Conservation (phyloP, 495 filamentous ascomycete genomes). For the Tuber indicum region DNA sequence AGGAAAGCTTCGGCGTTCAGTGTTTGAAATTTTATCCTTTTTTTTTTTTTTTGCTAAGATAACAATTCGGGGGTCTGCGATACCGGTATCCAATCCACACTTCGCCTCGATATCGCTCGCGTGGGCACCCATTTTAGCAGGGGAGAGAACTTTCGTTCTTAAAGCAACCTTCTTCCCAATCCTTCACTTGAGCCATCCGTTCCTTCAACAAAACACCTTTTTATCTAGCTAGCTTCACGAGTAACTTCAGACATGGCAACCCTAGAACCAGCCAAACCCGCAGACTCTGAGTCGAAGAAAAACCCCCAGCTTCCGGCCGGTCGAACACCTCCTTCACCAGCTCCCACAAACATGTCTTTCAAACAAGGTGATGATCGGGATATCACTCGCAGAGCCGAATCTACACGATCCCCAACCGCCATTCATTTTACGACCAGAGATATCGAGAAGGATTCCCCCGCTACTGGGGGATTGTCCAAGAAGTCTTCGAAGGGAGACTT, state of each 20-base stretch:
- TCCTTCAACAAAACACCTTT: not conserved
- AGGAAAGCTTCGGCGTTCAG: not conserved
- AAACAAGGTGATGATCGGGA: slow-evolving; percentile 29
- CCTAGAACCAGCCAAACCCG: slow-evolving; percentile 23
- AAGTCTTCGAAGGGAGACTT: slow-evolving; percentile 32
- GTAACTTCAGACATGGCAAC: slow-evolving; percentile 22
- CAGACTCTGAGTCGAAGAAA: slow-evolving; percentile 25
- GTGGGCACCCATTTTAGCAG: not conserved
- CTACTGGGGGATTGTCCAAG: slow-evolving; percentile 24
- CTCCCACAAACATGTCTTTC: slow-evolving; percentile 32
- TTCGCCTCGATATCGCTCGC: not conserved
- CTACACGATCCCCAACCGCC: slow-evolving; percentile 24
- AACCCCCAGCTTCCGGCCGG: not conserved
- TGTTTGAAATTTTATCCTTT: not conserved
- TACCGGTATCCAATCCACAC: not conserved
- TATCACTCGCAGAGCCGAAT: slow-evolving; percentile 11
- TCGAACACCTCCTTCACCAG: slow-evolving; percentile 36
- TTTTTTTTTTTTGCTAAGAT: not conserved
- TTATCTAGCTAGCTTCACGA: not conserved
- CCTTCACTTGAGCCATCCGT: not conserved
- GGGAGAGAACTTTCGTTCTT: not conserved
- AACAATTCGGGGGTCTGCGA: not conserved
- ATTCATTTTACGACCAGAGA: slow-evolving; percentile 27
- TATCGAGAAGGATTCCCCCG: slow-evolving; percentile 31
- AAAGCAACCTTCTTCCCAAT: not conserved